Conservation (phyloP, 148 eudicot genomes). For the Fagopyrum tataricum region DNA sequence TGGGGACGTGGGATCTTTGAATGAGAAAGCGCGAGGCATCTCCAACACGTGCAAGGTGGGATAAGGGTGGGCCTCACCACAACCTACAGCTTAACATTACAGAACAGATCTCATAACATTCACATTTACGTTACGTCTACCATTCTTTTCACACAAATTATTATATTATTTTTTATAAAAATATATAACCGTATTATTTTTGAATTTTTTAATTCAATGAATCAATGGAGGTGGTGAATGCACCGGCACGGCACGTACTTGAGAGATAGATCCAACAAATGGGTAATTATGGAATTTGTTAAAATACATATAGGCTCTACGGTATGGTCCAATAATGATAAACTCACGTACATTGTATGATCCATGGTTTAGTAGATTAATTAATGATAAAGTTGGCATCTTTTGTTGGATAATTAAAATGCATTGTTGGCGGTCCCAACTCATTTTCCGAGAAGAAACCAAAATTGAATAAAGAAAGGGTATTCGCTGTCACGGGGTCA, state of each 20-base stretch:
- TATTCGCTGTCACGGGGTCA: slow-evolving; percentile 9
- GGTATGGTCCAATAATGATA: background rate
- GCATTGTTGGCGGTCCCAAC: background rate
- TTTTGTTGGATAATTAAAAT: background rate
- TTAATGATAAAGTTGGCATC: background rate
- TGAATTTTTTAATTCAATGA: too few species aligned
- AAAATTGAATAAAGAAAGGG: background rate
- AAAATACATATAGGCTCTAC: background rate
- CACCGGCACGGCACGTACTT: slow-evolving; percentile 10
- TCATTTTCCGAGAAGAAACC: background rate
- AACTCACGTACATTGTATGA: slow-evolving; percentile 2
- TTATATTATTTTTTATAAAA: too few species aligned
- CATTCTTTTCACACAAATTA: too few species aligned
- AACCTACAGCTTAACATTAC: too few species aligned
- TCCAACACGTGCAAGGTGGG: slow-evolving; percentile 9
- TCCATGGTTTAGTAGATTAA: background rate
- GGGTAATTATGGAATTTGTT: background rate
- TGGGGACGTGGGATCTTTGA: slow-evolving; percentile 1
- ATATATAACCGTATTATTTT: too few species aligned
- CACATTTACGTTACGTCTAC: too few species aligned
- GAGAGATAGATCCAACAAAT: background rate
- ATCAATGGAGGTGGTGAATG: background rate
- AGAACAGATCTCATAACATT: too few species aligned
- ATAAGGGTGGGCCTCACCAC: background rate
- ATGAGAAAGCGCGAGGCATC: slow-evolving; percentile 11